Evolutionary conservation across 1,139 yeast species (phyloP).

Genomic region (Zygoascus hellenicus): DNA sequence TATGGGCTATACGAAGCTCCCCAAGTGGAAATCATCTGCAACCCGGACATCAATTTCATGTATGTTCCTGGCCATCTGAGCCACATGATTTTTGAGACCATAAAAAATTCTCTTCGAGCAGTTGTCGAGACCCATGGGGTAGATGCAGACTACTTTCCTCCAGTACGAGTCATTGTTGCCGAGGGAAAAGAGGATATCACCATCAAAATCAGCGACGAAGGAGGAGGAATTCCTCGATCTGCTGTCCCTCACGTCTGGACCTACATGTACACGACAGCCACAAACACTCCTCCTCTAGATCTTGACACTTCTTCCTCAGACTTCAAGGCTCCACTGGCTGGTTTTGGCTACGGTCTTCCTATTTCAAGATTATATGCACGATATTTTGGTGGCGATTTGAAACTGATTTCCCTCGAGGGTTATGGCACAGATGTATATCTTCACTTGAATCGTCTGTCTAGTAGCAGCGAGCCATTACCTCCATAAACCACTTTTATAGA

Average conservation of each 20-base stretch:
- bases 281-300: conserved; percentile 63
- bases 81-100: conserved; percentile 81
- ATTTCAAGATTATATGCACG: conserved; percentile 80
- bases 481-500: not conserved
- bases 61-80: conserved; percentile 87
- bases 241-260: conserved; percentile 89
- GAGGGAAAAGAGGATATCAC: conserved; percentile 91
- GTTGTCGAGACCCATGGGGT: conserved; percentile 68
- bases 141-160: conserved; percentile 63
- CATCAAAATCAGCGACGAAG: conserved; percentile 88
- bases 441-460: conserved; percentile 60
- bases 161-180: conserved; percentile 82
- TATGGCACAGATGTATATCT: conserved; percentile 90
- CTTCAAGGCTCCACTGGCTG: conserved; percentile 89
- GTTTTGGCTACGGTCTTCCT: conserved; percentile 89
- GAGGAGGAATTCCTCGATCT: conserved; percentile 86
- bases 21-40: conserved; percentile 67
- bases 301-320: conserved; percentile 47
- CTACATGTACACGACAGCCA: conserved; percentile 82
- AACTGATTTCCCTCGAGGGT: conserved; percentile 86
- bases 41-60: conserved; percentile 67
- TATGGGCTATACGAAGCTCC: conserved; percentile 82
- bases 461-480: conserved; percentile 44
- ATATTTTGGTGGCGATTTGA: conserved; percentile 87
- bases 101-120: conserved; percentile 78